Conservation (phyloP, 2,329 filamentous ascomycete genomes). For the Chaetoscypha palmicola region DNA sequence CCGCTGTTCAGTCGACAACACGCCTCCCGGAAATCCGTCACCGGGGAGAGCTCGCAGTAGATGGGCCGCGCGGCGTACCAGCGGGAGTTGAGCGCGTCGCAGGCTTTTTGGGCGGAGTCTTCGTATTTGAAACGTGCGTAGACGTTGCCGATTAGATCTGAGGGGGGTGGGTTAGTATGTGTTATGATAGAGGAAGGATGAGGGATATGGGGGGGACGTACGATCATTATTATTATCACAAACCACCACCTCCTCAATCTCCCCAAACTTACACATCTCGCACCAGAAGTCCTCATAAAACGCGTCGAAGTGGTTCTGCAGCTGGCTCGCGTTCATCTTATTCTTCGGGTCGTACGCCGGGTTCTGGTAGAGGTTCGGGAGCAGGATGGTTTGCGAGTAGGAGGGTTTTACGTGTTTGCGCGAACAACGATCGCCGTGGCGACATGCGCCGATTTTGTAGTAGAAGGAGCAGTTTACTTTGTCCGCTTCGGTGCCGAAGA, state of each 20-base stretch:
- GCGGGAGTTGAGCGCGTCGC: slow-evolving; percentile 85
- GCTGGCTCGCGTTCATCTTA: slow-evolving; percentile 92
- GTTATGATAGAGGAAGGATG: neutral
- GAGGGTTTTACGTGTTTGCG: slow-evolving; percentile 99
- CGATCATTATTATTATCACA: slow-evolving; percentile 83
- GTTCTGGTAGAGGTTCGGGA: slow-evolving; percentile 99
- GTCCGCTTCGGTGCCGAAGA: slow-evolving; percentile 99
- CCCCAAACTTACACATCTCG: slow-evolving; percentile 98
- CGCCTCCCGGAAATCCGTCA: slow-evolving; percentile 96
- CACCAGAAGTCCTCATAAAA: slow-evolving; percentile 99
- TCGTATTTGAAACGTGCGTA: slow-evolving; percentile 99
- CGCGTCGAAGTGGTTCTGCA: slow-evolving; percentile 98
- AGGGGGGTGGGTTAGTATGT: slow-evolving; percentile 20
- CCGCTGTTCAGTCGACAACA: slow-evolving; percentile 92
- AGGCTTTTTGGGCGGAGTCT: slow-evolving; percentile 86
- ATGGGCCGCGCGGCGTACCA: slow-evolving; percentile 98
- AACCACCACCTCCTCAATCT: slow-evolving; percentile 94
- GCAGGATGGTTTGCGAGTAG: slow-evolving; percentile 94
- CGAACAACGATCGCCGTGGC: slow-evolving; percentile 95
- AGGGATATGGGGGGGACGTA: too few species aligned
- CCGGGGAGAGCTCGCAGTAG: slow-evolving; percentile 94
- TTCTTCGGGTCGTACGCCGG: slow-evolving; percentile 93
- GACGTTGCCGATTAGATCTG: slow-evolving; percentile 95
- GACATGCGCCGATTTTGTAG: slow-evolving; percentile 99
- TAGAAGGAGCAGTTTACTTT: slow-evolving; percentile 99